Evolutionary conservation across 1,139 yeast genomes (phyloP).

Genomic region (Zygotorulaspora mrakii): DNA sequence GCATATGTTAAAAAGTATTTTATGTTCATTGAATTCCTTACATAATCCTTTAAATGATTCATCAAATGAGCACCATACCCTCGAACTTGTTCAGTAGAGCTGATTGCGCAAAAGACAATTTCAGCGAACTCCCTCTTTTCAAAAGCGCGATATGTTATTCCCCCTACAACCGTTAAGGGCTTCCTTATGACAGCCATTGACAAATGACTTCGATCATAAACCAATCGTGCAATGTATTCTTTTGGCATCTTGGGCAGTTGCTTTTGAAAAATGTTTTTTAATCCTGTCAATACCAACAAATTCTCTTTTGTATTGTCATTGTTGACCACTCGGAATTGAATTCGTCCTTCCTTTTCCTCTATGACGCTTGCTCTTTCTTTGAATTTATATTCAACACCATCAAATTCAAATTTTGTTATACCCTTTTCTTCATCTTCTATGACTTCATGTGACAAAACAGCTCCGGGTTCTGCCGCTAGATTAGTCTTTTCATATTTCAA

Average conservation of each 20-base stretch:
- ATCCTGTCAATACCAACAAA: slow-evolving; percentile 87
- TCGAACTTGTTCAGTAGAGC: slow-evolving; percentile 94
- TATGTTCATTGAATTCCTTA: slow-evolving; percentile 80
- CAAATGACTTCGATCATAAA: slow-evolving; percentile 88
- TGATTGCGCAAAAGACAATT: slow-evolving; percentile 96
- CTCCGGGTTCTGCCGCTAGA: no score
- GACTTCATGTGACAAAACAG: slow-evolving; percentile 24
- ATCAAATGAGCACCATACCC: slow-evolving; percentile 98
- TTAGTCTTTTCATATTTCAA: no score
- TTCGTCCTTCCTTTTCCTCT: slow-evolving; percentile 86
- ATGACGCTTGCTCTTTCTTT: slow-evolving; percentile 91
- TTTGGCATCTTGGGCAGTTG: slow-evolving; percentile 98
- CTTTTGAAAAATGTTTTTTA: slow-evolving; percentile 92
- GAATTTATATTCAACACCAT: slow-evolving; percentile 79
- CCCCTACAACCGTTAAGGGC: slow-evolving; percentile 95
- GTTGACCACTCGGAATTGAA: slow-evolving; percentile 92
- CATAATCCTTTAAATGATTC: slow-evolving; percentile 97
- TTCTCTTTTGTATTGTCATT: slow-evolving; percentile 86
- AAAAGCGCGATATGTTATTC: slow-evolving; percentile 93
- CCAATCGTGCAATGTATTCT: slow-evolving; percentile 90
- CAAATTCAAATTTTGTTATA: slow-evolving; percentile 54
- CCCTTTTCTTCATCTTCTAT: slow-evolving; percentile 43
- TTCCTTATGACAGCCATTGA: slow-evolving; percentile 94
- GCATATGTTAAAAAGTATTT: slow-evolving; percentile 92
- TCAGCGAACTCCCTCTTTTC: slow-evolving; percentile 90